A percentile compares a stretch with the other conserved stretches of the same genome.
These are phyloP conservation scores for Raphanus hybrid DNA, from an alignment of 441 rosid species.

Conservation along the genomic window DNA sequence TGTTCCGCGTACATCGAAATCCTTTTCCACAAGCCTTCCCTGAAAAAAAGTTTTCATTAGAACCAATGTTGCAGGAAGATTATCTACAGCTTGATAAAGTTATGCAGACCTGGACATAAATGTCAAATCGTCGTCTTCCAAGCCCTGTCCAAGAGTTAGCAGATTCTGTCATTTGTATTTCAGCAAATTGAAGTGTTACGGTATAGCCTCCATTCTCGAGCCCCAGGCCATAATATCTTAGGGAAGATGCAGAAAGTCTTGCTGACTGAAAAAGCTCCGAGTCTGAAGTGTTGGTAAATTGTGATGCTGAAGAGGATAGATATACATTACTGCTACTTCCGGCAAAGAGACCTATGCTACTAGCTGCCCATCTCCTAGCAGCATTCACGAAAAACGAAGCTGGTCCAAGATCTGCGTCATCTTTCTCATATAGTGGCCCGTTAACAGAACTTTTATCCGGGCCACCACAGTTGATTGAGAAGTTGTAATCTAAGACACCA, in stretches of 20 bases:
- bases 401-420: constrained; percentile 42
- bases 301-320: constrained; percentile 16
- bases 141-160: constrained; percentile 31
- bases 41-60: background rate
- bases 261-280: constrained; percentile 51
- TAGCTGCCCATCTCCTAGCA: constrained; percentile 31
- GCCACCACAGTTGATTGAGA: constrained; percentile 63
- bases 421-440: constrained; percentile 49
- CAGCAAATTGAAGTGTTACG: constrained; percentile 38
- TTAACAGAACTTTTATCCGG: constrained; percentile 33
- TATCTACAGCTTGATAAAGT: background rate
- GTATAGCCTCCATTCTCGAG: constrained; percentile 52
- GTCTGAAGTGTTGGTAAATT: constrained; percentile 35
- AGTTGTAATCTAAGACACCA: constrained; percentile 47
- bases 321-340: constrained; percentile 49
- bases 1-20: constrained; percentile 26
- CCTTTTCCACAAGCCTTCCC: constrained; percentile 33
- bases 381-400: constrained; percentile 28
- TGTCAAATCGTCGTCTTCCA: constrained; percentile 40
- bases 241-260: constrained; percentile 70
- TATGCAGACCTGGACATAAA: constrained; percentile 64
- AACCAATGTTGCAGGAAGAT: background rate
- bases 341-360: constrained; percentile 30
- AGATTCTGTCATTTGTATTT: constrained; percentile 19
- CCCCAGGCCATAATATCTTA: constrained; percentile 75